A percentile compares a stretch with the other conserved stretches of the same genome.
These are phyloP conservation scores for Hura crepitans DNA, from an alignment of 441 rosid genomes.

Conservation along the genomic window DNA sequence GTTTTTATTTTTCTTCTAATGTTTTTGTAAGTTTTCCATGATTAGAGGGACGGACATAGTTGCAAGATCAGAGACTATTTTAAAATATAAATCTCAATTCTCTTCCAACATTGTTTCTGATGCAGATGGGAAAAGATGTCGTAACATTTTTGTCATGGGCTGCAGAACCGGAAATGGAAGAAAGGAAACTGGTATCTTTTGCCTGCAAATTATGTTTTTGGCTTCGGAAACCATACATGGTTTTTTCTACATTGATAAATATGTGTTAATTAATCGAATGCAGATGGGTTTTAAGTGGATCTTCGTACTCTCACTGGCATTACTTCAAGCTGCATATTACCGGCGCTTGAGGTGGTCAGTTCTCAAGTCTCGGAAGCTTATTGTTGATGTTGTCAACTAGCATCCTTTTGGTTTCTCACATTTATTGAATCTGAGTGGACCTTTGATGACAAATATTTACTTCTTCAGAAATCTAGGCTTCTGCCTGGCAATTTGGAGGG, in stretches of 20 bases:
- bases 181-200: slow-evolving; percentile 79
- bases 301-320: slow-evolving; percentile 85
- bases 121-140: slow-evolving; percentile 98
- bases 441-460: slow-evolving; percentile 36
- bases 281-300: slow-evolving; percentile 99
- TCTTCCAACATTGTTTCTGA: slow-evolving; percentile 14
- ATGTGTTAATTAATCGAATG: slow-evolving; percentile 12
- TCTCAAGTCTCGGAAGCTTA: slow-evolving; percentile 82
- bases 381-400: slow-evolving; percentile 93
- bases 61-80: background rate
- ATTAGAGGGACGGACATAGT: slow-evolving; percentile 5
- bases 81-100: slow-evolving; percentile 1
- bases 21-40: background rate
- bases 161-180: slow-evolving; percentile 99
- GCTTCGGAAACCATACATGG: background rate
- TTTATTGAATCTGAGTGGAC: slow-evolving; percentile 17
- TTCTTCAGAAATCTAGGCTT: slow-evolving; percentile 30
- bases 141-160: slow-evolving; percentile 96
- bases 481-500: slow-evolving; percentile 29
- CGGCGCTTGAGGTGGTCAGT: slow-evolving; percentile 94
- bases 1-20: slow-evolving; percentile 30
- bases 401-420: slow-evolving; percentile 14
- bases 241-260: background rate
- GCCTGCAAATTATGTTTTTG: background rate
- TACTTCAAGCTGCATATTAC: slow-evolving; percentile 91